Base-by-base conservation (phyloP, 192 early-diverging fungal species). In the Linnemannia zychae region DNA sequence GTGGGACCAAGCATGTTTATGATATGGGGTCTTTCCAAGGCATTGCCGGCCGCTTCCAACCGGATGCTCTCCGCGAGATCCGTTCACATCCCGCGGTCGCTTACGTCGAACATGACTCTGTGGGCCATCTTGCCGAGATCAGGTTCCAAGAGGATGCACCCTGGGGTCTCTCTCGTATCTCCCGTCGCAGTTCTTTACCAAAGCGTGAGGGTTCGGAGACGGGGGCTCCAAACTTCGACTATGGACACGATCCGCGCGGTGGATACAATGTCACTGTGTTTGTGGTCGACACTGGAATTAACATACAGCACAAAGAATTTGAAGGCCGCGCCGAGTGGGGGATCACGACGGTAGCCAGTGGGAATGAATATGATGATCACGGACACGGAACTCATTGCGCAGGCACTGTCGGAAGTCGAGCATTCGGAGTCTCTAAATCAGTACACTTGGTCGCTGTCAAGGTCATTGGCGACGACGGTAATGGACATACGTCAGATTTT, bases 141-240 rank as follows among this genome's bases (percentile, higher is more conserved):
- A 81, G 71, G 44, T 92, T 87, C 36, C 91, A 88, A 46, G 85
- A 88, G 69, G 80, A 84, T 86, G 93, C 94, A n/a, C 96, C 96
- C 31, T 98, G 97, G 97, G 95, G 96, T 52, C 86, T 97, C 31
- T 89, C 92, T 65, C 95, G 96, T 74, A 91, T 96, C 71, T 95
- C 95, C 49, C 75, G 84, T 76, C 73, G 82, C 16, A 0, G 11
- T 12, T 31, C n/a, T 3, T 60, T 60, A 9, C 3, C n/a, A 24
- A 60, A 28, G 53, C 74, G 88, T 37, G 78, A 89, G 18, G 90
- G 92, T 57, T 63, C 88, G 7, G 20, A 78, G 13, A 88, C 72
- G 28, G 34, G n/a, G n/a, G n/a, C n/a, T n/a, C n/a, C 74, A 20
- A 80, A 75, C 76, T 60, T 71, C 49, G 83, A 78, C 76, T 74